Percentiles rank a stretch among this genome's conserved stretches.
Conservation (phyloP, 768 basidiomycete species). For the Macrolepiota fuliginosa region DNA sequence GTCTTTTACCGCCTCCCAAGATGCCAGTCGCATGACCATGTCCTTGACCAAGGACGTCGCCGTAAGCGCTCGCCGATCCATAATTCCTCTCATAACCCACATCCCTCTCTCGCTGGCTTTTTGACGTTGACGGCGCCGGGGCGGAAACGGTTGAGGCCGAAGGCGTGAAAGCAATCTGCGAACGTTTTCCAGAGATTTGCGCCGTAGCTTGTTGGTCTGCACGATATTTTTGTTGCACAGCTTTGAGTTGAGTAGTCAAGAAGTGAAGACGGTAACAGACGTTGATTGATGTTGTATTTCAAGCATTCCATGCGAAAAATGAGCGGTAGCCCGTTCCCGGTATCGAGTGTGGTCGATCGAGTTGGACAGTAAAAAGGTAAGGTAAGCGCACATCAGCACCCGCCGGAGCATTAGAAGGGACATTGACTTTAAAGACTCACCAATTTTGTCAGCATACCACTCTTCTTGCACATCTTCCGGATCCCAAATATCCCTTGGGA, state of each 20-base stretch:
- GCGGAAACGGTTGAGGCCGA: constrained; percentile 7
- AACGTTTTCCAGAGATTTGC: constrained; percentile 55
- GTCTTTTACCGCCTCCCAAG: constrained; percentile 7
- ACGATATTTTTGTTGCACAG: constrained; percentile 58
- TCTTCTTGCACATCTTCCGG: constrained; percentile 58
- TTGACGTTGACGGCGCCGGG: background rate
- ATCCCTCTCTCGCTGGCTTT: background rate
- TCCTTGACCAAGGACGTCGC: background rate
- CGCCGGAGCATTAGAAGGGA: background rate
- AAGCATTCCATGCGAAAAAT: constrained; percentile 9
- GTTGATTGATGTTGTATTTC: constrained; percentile 7
- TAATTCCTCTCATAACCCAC: background rate
- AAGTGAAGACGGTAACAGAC: constrained; percentile 14
- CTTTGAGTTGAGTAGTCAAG: constrained; percentile 26
- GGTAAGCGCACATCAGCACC: constrained; percentile 25
- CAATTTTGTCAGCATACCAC: constrained; percentile 79
- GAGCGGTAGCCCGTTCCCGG: constrained; percentile 17
- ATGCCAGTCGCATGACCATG: background rate
- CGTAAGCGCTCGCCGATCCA: background rate
- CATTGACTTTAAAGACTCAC: constrained; percentile 42
- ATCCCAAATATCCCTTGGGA: constrained; percentile 73
- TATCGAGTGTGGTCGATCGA: background rate
- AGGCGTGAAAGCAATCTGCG: constrained; percentile 59
- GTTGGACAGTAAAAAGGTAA: constrained; percentile 8
- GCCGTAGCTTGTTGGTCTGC: constrained; percentile 56